Base-by-base conservation (phyloP, 306 rosid species). In the Trichosanthes truncata region DNA sequence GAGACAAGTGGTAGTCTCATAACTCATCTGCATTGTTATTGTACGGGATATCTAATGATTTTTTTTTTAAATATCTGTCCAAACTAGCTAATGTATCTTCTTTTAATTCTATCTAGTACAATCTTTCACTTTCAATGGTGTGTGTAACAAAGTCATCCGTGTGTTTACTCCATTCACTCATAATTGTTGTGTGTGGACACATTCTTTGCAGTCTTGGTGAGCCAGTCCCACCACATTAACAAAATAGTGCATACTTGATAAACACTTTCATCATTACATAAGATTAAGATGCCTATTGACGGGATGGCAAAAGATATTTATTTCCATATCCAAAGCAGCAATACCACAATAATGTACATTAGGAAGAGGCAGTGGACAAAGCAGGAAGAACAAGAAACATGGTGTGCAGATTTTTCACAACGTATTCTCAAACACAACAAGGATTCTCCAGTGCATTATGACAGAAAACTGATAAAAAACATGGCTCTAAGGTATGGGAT, bases 401-500 rank as follows among this genome's bases (percentile, higher is more conserved):
- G 4, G 36, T 60, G 66, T 60, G 66, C 36, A 31, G 23, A 20
- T 7, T 14, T 61, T 13, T 1, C 68, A 26, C 68, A 61, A 14
- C 36, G 25, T 60, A 60, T 60, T 60, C 26, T 1, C 53, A 74
- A 51, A 48, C 31, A 21, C 67, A 77, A 35, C n/a, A 33, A 11
- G 26, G 49, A 76, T 38, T 36, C 60, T 59, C 18, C 17, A 51
- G 51, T 57, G 35, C 65, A 15, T 8, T 9, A 10, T 4, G 6
- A 21, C 33, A 71, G 21, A 25, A 23, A 43, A 45, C 36, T 69
- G 49, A 17, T 66, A 3, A 13, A 26, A 14, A 45, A 71, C 76
- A 78, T n/a, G 1, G n/a, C 74, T 87, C 61, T 60, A 90, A 0
- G 94, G 90, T 65, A 93, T 84, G 23, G 96, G 94, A 81, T 83